Evolutionary conservation across 192 early-diverging fungal genomes (phyloP).

Genomic region (Irineochytrium annulatum): DNA sequence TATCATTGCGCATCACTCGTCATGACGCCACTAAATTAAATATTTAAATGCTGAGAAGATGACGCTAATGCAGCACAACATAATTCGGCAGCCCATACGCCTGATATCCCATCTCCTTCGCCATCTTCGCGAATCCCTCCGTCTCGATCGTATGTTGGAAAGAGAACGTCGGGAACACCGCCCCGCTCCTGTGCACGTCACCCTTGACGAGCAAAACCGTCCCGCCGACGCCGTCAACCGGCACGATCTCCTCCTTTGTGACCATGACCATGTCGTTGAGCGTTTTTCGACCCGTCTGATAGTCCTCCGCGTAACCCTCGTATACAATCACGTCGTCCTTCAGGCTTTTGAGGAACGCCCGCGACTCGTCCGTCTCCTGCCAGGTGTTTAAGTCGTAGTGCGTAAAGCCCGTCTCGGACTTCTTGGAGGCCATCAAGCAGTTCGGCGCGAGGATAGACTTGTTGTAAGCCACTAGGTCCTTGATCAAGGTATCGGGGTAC

Average conservation of each 20-base stretch:
- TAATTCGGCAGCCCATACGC: too few species aligned
- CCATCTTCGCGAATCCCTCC: too few species aligned
- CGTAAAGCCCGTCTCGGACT: not conserved
- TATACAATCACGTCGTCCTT: slow-evolving; percentile 1
- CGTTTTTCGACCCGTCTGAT: not conserved
- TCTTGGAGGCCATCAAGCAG: slow-evolving; percentile 10
- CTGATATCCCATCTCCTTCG: too few species aligned
- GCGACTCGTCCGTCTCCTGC: slow-evolving; percentile 14
- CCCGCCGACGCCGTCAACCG: slow-evolving; percentile 35
- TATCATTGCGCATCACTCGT: too few species aligned
- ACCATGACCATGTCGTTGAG: not conserved
- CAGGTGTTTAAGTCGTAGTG: not conserved
- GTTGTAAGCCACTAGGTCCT: slow-evolving; percentile 24
- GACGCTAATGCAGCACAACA: too few species aligned
- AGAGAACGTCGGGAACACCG: slow-evolving; percentile 29
- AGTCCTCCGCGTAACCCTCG: slow-evolving; percentile 7
- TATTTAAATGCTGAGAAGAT: too few species aligned
- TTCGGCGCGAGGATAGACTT: slow-evolving; percentile 36
- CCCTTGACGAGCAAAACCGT: slow-evolving; percentile 30
- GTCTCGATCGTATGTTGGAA: too few species aligned
- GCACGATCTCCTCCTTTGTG: slow-evolving; percentile 1
- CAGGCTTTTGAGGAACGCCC: slow-evolving; percentile 16
- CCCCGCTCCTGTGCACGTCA: slow-evolving; percentile 29
- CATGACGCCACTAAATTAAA: too few species aligned
- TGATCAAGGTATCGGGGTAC: slow-evolving; percentile 22